Evolutionary conservation across 768 basidiomycete species (phyloP), one percentile per base, ranked within the genome.

Genomic region (Pluteus cervinus): DNA sequence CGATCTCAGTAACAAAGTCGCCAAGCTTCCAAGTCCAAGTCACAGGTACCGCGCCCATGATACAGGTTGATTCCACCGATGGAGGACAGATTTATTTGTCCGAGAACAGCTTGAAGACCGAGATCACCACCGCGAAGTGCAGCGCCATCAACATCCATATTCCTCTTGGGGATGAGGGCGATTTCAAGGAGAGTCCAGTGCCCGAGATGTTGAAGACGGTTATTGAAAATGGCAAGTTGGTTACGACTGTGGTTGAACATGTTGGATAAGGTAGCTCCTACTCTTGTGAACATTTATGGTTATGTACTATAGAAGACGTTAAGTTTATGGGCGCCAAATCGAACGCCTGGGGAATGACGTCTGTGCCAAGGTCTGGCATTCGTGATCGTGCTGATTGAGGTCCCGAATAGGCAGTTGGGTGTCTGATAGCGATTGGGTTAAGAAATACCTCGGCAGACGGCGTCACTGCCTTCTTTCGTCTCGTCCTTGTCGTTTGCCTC

Each of bases 191-290:
- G 59, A 79, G 81, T 45, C 73, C 94, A 1, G 66, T 99, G 14
- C 94, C 96, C 0, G 96, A 99, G 64, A 98, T 96, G 88, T 69
- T 99, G 60, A 89, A 78, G 71, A 88, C 87, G 14, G 73, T 79
- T 24, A 68, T 99, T 18, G 65, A 76, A 53, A 65, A 73, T 44
- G 93, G 94, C 8, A 94, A 86, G 60, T 63, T 98, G 41, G 75
- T 91, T 24, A 97, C 94, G 12, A 80, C 68, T 9, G 76, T 96
- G 18, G 86, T 98, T 7, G 92, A 98, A 58, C 94, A 98, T 49
- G 62, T 62, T 48, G 82, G 82, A 29, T 85, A 58, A n/a, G n/a
- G n/a, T n/a, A n/a, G 41, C n/a, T n/a, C n/a, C n/a, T n/a, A n/a
- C n/a, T n/a, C n/a, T n/a, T n/a, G n/a, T n/a, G n/a, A n/a, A n/a